Conservation (phyloP, 2,329 filamentous ascomycete genomes). For the Emmonsiellopsis sp. region DNA sequence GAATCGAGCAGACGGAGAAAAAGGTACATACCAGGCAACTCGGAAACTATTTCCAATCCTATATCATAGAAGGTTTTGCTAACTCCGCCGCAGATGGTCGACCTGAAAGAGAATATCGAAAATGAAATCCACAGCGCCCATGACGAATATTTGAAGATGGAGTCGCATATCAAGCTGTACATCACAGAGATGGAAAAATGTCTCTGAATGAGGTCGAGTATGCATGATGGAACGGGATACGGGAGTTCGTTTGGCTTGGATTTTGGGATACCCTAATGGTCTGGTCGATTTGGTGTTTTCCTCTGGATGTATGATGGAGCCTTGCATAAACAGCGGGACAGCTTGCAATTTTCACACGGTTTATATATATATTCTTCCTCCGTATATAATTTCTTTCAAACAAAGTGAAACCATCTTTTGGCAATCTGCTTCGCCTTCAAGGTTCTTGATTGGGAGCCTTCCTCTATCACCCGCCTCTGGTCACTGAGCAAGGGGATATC, state of each 20-base stretch:
- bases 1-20: slow-evolving; percentile 97
- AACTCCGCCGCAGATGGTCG: slow-evolving; percentile 62
- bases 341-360: background rate
- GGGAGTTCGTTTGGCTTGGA: background rate
- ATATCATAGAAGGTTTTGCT: background rate
- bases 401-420: slow-evolving; percentile 57
- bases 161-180: slow-evolving; percentile 93
- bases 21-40: slow-evolving; percentile 53
- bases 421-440: slow-evolving; percentile 50
- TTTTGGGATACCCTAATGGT: slow-evolving; percentile 2
- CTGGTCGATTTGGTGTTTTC: background rate
- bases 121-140: slow-evolving; percentile 83
- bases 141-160: slow-evolving; percentile 95
- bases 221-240: background rate
- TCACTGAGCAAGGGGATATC: slow-evolving; percentile 55
- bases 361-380: background rate
- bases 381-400: slow-evolving; percentile 16
- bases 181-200: slow-evolving; percentile 98
- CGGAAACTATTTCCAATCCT: slow-evolving; percentile 10
- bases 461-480: slow-evolving; percentile 37
- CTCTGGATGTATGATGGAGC: background rate
- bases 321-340: background rate
- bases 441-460: slow-evolving; percentile 48
- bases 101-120: slow-evolving; percentile 95
- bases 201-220: slow-evolving; percentile 35